phyloP scores from a whole-genome alignment of 345 rosid species.

The Ceriops tagal region DNA sequence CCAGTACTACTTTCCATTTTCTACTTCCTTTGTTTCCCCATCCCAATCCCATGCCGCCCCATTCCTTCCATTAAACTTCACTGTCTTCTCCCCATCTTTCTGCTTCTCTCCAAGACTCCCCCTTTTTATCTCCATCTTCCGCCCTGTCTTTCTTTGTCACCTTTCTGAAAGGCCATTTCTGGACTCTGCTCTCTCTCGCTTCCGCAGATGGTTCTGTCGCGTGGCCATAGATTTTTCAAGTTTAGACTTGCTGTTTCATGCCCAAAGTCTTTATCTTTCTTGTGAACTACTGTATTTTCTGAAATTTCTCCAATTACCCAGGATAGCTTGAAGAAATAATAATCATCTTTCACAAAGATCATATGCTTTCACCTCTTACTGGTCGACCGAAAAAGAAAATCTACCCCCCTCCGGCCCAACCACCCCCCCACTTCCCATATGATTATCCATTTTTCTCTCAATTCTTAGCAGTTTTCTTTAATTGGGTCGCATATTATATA shows the following conservation, averaged over 20 bases:
- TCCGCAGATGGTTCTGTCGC: conserved; percentile 58
- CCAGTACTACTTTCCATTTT: too few relatives aligned
- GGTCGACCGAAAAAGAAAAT: conserved; percentile 30
- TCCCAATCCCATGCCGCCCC: too few relatives aligned
- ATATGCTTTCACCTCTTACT: conserved; percentile 21
- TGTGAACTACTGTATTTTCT: conserved; percentile 5
- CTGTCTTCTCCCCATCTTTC: not conserved
- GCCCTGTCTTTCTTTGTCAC: not conserved
- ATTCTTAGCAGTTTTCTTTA: too few relatives aligned
- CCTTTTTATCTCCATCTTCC: not conserved
- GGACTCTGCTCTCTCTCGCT: not conserved
- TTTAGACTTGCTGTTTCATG: conserved; percentile 40
- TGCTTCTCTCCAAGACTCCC: not conserved
- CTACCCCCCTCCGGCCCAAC: too few relatives aligned
- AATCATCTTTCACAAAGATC: not conserved
- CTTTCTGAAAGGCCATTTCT: not conserved
- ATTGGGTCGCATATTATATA: too few relatives aligned
- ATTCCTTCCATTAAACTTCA: too few relatives aligned
- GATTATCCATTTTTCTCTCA: not conserved
- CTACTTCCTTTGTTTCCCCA: too few relatives aligned
- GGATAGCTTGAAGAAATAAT: not conserved
- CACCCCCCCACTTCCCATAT: conserved; percentile 17
- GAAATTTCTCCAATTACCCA: not conserved
- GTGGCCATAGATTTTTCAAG: conserved; percentile 64
- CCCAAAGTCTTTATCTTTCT: not conserved